Percentiles rank a stretch among this genome's conserved stretches.
Conservation (phyloP, 148 eudicot species). For the Persicaria tinctoria region DNA sequence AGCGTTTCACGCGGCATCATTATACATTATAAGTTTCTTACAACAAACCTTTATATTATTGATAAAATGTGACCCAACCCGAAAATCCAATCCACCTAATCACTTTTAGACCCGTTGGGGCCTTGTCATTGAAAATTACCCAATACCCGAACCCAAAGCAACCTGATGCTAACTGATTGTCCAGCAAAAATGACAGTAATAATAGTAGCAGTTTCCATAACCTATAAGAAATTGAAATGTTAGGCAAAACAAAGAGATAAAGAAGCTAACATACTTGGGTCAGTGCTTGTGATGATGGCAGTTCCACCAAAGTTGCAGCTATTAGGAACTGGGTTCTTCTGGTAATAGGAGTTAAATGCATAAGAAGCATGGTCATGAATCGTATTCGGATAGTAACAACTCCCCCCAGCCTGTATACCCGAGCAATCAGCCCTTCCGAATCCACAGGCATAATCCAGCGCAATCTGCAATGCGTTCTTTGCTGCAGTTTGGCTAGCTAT, state of each 20-base stretch:
- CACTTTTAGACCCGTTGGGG: neutral
- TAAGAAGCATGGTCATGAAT: slow-evolving; percentile 51
- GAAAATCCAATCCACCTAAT: neutral
- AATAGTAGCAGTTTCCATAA: neutral
- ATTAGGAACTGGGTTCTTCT: slow-evolving; percentile 62
- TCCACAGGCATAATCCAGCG: slow-evolving; percentile 73
- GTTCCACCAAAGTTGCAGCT: slow-evolving; percentile 74
- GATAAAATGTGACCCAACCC: neutral
- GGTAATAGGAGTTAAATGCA: slow-evolving; percentile 65
- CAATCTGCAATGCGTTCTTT: slow-evolving; percentile 39
- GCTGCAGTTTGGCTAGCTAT: slow-evolving; percentile 51
- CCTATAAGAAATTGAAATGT: neutral
- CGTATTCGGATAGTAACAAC: slow-evolving; percentile 48
- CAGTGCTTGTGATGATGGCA: slow-evolving; percentile 66
- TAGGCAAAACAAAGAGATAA: neutral
- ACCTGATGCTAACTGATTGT: neutral
- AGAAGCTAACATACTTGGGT: slow-evolving; percentile 66
- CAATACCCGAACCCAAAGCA: neutral
- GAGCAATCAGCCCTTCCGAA: slow-evolving; percentile 53
- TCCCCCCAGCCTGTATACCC: slow-evolving; percentile 41
- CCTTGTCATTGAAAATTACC: neutral
- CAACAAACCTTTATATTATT: too few species aligned
- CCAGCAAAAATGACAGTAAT: neutral
- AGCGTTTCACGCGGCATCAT: too few species aligned
- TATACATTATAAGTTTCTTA: too few species aligned